Conservation (phyloP, 169 alveolate species). For the Theileria sp. region DNA sequence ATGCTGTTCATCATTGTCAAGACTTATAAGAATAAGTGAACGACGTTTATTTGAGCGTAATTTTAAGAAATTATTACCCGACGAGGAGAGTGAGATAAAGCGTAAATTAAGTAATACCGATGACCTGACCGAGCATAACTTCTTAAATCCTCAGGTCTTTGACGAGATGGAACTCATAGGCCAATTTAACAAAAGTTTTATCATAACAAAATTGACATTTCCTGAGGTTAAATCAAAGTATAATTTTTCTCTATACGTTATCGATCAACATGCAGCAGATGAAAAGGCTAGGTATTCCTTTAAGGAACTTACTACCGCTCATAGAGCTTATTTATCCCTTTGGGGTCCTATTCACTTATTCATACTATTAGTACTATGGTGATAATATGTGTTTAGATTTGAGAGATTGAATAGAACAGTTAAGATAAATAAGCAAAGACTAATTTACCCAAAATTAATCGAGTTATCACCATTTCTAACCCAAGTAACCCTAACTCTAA, state of each 20-base stretch:
- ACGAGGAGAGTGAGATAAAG: background rate
- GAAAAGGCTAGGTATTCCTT: constrained; percentile 86
- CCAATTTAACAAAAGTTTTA: constrained; percentile 96
- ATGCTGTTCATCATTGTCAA: constrained; percentile 50
- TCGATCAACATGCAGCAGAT: constrained; percentile 99
- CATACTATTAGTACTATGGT: background rate
- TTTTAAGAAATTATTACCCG: constrained; percentile 45
- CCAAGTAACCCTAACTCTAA: constrained; percentile 23
- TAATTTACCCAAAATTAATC: constrained; percentile 87
- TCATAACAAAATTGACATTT: constrained; percentile 79
- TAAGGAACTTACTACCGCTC: background rate
- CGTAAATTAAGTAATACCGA: background rate
- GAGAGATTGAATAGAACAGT: constrained; percentile 86
- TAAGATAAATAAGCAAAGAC: constrained; percentile 82
- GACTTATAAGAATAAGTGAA: constrained; percentile 54
- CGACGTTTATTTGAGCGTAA: constrained; percentile 27
- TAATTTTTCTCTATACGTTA: constrained; percentile 84
- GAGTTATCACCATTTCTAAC: constrained; percentile 81
- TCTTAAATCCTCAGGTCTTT: constrained; percentile 83
- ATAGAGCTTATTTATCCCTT: background rate
- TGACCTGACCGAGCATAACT: constrained; percentile 6
- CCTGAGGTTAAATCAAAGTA: constrained; percentile 15
- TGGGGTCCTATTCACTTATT: too few relatives aligned
- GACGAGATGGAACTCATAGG: constrained; percentile 77
- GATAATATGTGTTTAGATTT: constrained; percentile 57